Evolutionary conservation across 495 filamentous ascomycete genomes (phyloP), one percentile per base, ranked within the genome.

Genomic region (Cudoniella acicularis): DNA sequence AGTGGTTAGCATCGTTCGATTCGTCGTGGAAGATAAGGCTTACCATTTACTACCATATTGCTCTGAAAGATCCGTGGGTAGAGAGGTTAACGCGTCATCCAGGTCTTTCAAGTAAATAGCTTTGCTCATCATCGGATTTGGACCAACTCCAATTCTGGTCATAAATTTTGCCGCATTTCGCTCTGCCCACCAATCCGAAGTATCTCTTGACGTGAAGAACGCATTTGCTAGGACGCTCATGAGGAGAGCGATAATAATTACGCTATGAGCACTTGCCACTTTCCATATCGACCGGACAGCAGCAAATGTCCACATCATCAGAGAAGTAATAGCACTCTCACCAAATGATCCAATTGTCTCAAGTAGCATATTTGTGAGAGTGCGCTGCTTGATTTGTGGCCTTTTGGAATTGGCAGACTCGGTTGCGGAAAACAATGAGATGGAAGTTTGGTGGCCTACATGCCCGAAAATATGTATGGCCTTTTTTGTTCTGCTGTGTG

Each of bases 391-490:
- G 30, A 92, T 85, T 25, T 81, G 80, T 49, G 84, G 71, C 62
- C 46, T 69, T 68, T 69, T 80, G 69, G 57, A 75, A 26, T 63
- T 67, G 51, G 55, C 59, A 20, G 74, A 75, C 11, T 59, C 56
- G 0, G 54, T 57, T 0, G 66, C 54, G 45, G 72, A 70, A 67
- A 92, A 88, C 24, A 91, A 79, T 1, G 88, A 78, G 13, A 79
- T 78, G 48, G 85, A 77, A 13, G 71, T 84, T 67, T 91, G 87
- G 55, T 87, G 80, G 27, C 92, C 92, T 47, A 98, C 78, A 54
- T 87, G 81, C 49, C 94, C 94, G 69, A 96, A 98, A 20, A 96
- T 90, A 54, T 87, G 83, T 53, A 96, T 88, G 42, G 92, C 92
- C 61, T 93, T 90, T 73, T 92, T 93, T 45, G 92, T 96, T 54